Conservation (phyloP, 1,284 basidiomycete species). For the Lentinula novae-zelandiae region DNA sequence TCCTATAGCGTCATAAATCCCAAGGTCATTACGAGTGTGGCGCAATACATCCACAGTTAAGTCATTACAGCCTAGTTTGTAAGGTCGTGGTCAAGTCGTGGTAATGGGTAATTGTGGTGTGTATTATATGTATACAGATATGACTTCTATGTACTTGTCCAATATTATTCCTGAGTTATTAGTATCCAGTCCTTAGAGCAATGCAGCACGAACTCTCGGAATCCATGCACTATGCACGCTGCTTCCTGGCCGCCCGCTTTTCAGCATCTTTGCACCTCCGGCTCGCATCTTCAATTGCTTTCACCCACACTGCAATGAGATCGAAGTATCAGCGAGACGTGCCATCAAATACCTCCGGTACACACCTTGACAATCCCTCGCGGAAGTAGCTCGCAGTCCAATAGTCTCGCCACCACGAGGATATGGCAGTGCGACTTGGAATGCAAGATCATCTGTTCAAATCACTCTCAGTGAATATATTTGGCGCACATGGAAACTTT, state of each 20-base stretch:
- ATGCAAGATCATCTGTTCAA: constrained; percentile 53
- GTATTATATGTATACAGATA: too few species aligned
- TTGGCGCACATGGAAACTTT: constrained; percentile 11
- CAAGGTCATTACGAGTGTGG: too few species aligned
- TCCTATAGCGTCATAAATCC: too few species aligned
- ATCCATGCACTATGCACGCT: not conserved
- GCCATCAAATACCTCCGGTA: not conserved
- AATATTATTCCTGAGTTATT: not conserved
- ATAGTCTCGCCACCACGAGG: constrained; percentile 75
- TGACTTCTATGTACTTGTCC: not conserved
- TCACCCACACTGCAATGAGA: constrained; percentile 42
- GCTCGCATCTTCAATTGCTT: constrained; percentile 41
- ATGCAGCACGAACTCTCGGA: not conserved
- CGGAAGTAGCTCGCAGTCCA: constrained; percentile 54
- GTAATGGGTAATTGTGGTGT: too few species aligned
- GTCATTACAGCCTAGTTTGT: not conserved
- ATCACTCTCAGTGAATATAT: not conserved
- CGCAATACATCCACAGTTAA: too few species aligned
- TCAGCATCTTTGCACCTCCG: constrained; percentile 36
- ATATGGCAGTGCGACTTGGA: constrained; percentile 65
- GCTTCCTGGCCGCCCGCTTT: constrained; percentile 20
- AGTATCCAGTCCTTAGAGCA: not conserved
- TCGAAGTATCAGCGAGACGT: not conserved
- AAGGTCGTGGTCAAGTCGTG: not conserved
- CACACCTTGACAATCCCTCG: constrained; percentile 59